These are phyloP conservation scores for Liquidambar formosana DNA, from an alignment of 164 flowering plant genomes.

Conservation along the genomic window DNA sequence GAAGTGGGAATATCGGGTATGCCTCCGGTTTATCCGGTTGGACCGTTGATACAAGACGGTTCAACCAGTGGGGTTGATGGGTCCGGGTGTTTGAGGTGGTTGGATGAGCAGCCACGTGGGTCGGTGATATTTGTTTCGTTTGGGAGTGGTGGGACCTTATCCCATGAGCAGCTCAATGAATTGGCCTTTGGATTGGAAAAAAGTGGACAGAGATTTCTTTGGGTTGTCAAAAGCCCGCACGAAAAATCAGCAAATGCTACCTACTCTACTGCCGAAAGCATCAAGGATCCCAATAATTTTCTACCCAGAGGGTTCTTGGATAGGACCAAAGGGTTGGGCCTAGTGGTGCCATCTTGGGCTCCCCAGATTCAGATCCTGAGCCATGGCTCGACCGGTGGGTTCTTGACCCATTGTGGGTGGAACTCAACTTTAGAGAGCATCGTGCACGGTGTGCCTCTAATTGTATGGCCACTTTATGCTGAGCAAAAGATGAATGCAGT, in stretches of 20 bases:
- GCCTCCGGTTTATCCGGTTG: too few species aligned
- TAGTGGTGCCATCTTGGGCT: too few species aligned
- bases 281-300: slow-evolving; percentile 8
- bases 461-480: slow-evolving; percentile 38
- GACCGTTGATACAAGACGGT: slow-evolving; percentile 11
- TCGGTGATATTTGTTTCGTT: slow-evolving; percentile 37
- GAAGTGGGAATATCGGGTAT: not conserved
- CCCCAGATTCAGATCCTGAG: too few species aligned
- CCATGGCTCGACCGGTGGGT: too few species aligned
- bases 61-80: slow-evolving; percentile 2
- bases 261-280: not conserved
- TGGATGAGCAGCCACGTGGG: slow-evolving; percentile 33
- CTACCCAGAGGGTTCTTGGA: slow-evolving; percentile 34
- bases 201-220: slow-evolving; percentile 37
- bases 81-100: slow-evolving; percentile 24
- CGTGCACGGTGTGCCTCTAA: slow-evolving; percentile 27
- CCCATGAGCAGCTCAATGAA: slow-evolving; percentile 26
- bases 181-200: slow-evolving; percentile 33
- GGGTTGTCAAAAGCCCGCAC: slow-evolving; percentile 31
- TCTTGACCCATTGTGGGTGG: too few species aligned
- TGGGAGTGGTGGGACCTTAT: slow-evolving; percentile 44
- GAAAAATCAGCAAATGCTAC: slow-evolving; percentile 15
- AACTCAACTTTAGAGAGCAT: slow-evolving; percentile 30
- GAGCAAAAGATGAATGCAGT: slow-evolving; percentile 32
- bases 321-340: too few species aligned